Base-by-base conservation (phyloP, 2,329 filamentous ascomycete genomes). In the Colletotrichum sp. region DNA sequence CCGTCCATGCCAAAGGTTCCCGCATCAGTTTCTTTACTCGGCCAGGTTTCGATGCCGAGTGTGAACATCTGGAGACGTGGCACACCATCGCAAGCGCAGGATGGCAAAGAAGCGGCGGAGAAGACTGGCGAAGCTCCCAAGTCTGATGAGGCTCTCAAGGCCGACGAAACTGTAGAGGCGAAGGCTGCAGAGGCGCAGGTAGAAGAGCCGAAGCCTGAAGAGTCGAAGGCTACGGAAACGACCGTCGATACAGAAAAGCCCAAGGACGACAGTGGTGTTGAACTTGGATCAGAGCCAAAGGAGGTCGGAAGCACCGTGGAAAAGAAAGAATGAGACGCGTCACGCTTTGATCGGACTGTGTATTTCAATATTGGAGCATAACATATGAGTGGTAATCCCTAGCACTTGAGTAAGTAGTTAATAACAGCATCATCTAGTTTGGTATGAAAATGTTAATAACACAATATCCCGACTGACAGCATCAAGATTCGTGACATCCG, bases 11-110 rank as follows among this genome's bases (percentile, higher is more conserved):
- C 83, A 16, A 80, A 78, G 60, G 80, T 84, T 6, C 77, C 79
- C 0, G 68, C 75, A 3, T 79, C 82, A 0, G 80, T 84, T 1
- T 84, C 82, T 0, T 83, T 82, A 0, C 60, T 84, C 1, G 80
- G 81, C 13, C 79, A 81, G 55, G 79, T 84, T 1, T 83, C 82
- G 2, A 81, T 84, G 75, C 82, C 83, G 4, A 80, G 78, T 10
- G 78, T 83, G n/a, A 81, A 79, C 5, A 75, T 84, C 0, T 85
- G 83, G 64, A 76, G 80, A 6, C 84, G 81, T 63, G 83, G 79
- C 15, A 75, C 73, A 1, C 73, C 26, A 30, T 70, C 26, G 32
- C 76, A 71, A 59, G 28, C 57, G 12, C 63, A 26, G 2, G 16
- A 62, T 10, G 69, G 24, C 3, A 36, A 67, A 16, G 55, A 52